phyloP scores from a whole-genome alignment of 345 rosid species.

The Rubroshorea leprosula region DNA sequence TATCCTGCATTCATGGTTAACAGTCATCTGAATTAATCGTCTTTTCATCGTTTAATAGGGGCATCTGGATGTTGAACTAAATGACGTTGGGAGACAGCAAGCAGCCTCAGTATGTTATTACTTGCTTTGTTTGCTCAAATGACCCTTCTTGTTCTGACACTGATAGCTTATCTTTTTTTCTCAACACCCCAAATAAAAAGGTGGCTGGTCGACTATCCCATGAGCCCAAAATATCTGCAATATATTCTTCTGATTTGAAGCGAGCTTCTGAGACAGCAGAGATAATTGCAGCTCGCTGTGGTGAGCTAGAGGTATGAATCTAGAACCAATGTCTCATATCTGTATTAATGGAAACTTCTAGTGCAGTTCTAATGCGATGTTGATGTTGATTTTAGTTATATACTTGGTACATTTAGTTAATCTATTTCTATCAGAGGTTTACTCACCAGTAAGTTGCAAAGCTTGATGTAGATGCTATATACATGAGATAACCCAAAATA shows the following conservation, averaged over 20 bases:
- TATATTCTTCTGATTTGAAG: constrained; percentile 83
- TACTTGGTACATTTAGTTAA: too few relatives aligned
- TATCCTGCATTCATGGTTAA: constrained; percentile 1
- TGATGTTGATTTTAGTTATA: not conserved
- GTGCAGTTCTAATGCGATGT: not conserved
- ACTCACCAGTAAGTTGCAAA: not conserved
- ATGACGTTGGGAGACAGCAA: constrained; percentile 73
- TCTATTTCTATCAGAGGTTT: too few relatives aligned
- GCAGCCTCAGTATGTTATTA: constrained; percentile 45
- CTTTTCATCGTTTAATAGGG: constrained; percentile 37
- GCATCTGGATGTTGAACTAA: constrained; percentile 71
- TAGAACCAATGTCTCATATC: not conserved
- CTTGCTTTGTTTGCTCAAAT: not conserved
- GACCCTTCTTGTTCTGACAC: not conserved
- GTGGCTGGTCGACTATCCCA: constrained; percentile 59
- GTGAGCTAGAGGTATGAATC: constrained; percentile 45
- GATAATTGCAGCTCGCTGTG: constrained; percentile 60
- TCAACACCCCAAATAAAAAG: constrained; percentile 24
- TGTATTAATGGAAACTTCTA: not conserved
- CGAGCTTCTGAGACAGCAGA: constrained; percentile 77
- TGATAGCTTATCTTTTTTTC: not conserved
- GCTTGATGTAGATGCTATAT: not conserved
- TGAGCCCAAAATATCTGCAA: constrained; percentile 51
- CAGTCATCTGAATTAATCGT: not conserved
- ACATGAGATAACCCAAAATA: not conserved